A percentile compares a stretch with the other conserved stretches of the same genome.
phyloP scores from a whole-genome alignment of 2,329 filamentous ascomycete genomes.

The Tympanopsis confertula region DNA sequence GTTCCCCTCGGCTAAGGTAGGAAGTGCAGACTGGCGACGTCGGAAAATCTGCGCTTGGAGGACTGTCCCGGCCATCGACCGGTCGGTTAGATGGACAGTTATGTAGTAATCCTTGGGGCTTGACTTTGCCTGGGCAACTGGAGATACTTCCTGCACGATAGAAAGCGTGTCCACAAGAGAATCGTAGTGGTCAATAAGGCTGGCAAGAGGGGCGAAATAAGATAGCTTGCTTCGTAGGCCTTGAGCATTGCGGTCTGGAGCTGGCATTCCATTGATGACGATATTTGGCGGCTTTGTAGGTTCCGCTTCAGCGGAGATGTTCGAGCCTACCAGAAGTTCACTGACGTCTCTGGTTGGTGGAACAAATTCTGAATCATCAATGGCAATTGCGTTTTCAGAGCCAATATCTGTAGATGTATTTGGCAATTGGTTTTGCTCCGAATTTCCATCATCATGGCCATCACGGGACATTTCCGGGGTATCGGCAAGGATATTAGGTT shows the following conservation, averaged over 20 bases:
- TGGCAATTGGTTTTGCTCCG: no score
- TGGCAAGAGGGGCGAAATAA: constrained; percentile 27
- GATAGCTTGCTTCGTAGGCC: constrained; percentile 25
- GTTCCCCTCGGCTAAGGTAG: constrained; percentile 21
- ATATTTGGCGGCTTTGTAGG: no score
- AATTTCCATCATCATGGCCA: no score
- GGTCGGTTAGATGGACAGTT: constrained; percentile 27
- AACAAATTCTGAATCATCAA: no score
- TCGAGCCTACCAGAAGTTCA: no score
- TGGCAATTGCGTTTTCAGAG: no score
- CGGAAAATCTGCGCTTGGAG: constrained; percentile 27
- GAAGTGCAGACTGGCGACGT: constrained; percentile 22
- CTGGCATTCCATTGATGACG: neutral
- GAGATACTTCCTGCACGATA: constrained; percentile 18
- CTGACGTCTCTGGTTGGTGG: no score
- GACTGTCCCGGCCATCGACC: constrained; percentile 23
- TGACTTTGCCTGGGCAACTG: constrained; percentile 18
- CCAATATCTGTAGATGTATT: no score
- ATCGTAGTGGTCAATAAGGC: constrained; percentile 26
- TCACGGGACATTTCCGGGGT: no score
- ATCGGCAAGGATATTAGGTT: no score
- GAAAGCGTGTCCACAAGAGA: constrained; percentile 26
- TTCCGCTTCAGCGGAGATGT: no score
- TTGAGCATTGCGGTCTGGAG: constrained; percentile 13
- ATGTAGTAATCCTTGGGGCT: constrained; percentile 24